These are phyloP conservation scores for Cladosporium sphaerospermum DNA, from an alignment of 2,329 filamentous ascomycete species.

Conservation along the genomic window DNA sequence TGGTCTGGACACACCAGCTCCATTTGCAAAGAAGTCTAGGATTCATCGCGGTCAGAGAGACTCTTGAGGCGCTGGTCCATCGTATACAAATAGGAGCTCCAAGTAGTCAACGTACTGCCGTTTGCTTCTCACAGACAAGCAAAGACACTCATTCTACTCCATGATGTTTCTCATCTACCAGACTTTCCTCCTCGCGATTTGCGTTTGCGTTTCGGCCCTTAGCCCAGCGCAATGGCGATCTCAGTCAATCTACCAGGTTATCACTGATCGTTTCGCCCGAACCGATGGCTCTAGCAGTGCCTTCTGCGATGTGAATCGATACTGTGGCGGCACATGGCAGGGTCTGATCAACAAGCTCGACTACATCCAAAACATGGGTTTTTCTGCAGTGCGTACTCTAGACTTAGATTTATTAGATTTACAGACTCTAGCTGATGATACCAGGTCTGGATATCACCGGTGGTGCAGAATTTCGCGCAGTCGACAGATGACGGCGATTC, in stretches of 20 bases:
- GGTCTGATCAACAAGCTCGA: slow-evolving; percentile 33
- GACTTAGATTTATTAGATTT: neutral
- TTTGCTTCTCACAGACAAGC: neutral
- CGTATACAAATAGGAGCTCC: slow-evolving; percentile 3
- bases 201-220: slow-evolving; percentile 16
- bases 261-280: slow-evolving; percentile 52
- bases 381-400: slow-evolving; percentile 18
- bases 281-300: slow-evolving; percentile 40
- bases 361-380: slow-evolving; percentile 41
- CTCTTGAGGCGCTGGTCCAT: neutral
- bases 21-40: neutral
- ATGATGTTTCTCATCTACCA: neutral
- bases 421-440: neutral
- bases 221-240: slow-evolving; percentile 32
- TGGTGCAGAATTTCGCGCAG: slow-evolving; percentile 25
- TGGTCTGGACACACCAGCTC: neutral
- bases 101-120: neutral
- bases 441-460: slow-evolving; percentile 30
- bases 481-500: slow-evolving; percentile 26
- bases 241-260: slow-evolving; percentile 49
- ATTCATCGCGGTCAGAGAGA: neutral
- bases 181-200: neutral
- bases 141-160: neutral
- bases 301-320: slow-evolving; percentile 35
- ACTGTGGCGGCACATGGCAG: slow-evolving; percentile 33